These are phyloP conservation scores for Oryza rufipogon DNA, from an alignment of 176 grass and related monocot genomes.

Conservation along the genomic window DNA sequence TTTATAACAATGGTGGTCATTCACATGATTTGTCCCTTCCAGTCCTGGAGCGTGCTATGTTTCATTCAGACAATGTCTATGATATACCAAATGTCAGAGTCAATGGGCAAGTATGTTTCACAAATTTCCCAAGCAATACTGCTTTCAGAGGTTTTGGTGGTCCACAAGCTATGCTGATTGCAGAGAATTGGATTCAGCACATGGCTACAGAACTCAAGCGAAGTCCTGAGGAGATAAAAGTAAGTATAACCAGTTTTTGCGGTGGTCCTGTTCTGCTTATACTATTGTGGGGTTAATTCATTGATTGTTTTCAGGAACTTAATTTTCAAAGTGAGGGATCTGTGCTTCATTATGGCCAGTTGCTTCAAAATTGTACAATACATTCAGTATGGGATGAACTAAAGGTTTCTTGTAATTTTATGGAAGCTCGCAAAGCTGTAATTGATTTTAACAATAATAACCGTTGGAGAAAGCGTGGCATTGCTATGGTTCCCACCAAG, in stretches of 20 bases:
- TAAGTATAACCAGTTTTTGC: conserved; percentile 41
- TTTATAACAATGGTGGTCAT: conserved; percentile 90
- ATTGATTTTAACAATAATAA: conserved; percentile 65
- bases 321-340: conserved; percentile 85
- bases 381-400: conserved; percentile 82
- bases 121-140: conserved; percentile 96
- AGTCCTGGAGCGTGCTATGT: conserved; percentile 83
- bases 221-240: conserved; percentile 83
- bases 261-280: conserved; percentile 25
- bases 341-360: conserved; percentile 79
- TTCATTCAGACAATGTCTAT: conserved; percentile 89
- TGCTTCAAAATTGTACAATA: conserved; percentile 72
- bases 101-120: conserved; percentile 82
- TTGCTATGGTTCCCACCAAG: conserved; percentile 92
- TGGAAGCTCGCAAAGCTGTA: conserved; percentile 51
- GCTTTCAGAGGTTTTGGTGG: conserved; percentile 98
- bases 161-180: conserved; percentile 90
- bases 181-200: conserved; percentile 92
- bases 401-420: conserved; percentile 83
- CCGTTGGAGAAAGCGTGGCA: conserved; percentile 88
- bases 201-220: conserved; percentile 76
- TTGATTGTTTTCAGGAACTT: conserved; percentile 65
- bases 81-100: conserved; percentile 76
- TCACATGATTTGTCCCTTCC: conserved; percentile 78
- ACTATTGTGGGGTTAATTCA: conserved; percentile 15